Percentiles rank a stretch among this genome's conserved stretches.
Conservation (phyloP, 2,329 filamentous ascomycete species). For the Neonectria faginata region DNA sequence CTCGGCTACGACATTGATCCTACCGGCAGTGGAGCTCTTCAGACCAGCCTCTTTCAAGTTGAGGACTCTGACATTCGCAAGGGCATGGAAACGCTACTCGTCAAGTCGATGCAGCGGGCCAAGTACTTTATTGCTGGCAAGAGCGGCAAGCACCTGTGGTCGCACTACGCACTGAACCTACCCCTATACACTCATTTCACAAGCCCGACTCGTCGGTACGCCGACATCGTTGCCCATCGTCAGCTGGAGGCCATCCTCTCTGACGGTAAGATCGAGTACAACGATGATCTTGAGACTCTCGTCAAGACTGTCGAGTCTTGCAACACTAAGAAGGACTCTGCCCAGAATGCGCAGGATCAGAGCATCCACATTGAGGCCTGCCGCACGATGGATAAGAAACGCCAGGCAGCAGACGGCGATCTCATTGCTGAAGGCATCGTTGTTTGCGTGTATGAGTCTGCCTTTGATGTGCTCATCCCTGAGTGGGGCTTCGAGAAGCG, state of each 20-base stretch:
- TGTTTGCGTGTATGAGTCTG: constrained; percentile 96
- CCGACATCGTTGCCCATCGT: constrained; percentile 94
- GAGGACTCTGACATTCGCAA: constrained; percentile 90
- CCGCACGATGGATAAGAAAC: constrained; percentile 92
- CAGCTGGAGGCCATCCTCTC: constrained; percentile 91
- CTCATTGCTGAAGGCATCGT: constrained; percentile 96
- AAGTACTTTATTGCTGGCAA: constrained; percentile 94
- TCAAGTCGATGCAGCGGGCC: constrained; percentile 96
- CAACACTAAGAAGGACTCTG: constrained; percentile 99
- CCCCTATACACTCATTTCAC: constrained; percentile 98
- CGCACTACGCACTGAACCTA: constrained; percentile 92
- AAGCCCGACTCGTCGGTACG: constrained; percentile 92
- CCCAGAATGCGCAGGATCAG: constrained; percentile 97
- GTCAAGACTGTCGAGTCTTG: constrained; percentile 94
- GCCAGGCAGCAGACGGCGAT: constrained; percentile 87
- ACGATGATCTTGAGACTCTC: constrained; percentile 87
- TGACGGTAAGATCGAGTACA: constrained; percentile 84
- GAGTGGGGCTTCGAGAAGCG: constrained; percentile 99
- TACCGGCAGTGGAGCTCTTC: constrained; percentile 87
- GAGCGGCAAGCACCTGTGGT: constrained; percentile 79
- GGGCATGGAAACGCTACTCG: constrained; percentile 95
- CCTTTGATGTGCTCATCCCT: constrained; percentile 97
- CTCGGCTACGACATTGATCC: constrained; percentile 92
- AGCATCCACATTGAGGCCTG: constrained; percentile 99
- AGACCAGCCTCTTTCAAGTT: constrained; percentile 95